Conservation (phyloP, 1,139 yeast genomes). For the Geotrichum klebahnii region DNA sequence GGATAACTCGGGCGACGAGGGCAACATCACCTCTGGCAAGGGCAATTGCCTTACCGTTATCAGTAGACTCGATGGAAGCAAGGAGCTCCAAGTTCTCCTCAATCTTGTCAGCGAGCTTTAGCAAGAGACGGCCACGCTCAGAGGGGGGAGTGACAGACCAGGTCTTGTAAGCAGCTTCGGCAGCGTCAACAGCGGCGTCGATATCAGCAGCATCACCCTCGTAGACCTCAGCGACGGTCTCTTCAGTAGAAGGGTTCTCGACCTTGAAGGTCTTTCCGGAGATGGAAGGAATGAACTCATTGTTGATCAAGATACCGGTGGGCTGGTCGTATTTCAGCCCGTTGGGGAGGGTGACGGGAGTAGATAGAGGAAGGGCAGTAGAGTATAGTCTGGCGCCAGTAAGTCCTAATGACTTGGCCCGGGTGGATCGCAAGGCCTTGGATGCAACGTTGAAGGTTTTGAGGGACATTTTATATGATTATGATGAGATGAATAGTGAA, state of each 20-base stretch:
- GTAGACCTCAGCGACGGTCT: conserved; percentile 50
- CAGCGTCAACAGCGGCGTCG: conserved; percentile 56
- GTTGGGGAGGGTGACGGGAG: conserved; percentile 57
- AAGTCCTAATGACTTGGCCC: conserved; percentile 13
- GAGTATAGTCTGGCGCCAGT: conserved; percentile 16
- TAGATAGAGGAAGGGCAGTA: conserved; percentile 24
- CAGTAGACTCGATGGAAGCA: conserved; percentile 74
- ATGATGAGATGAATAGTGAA: background rate
- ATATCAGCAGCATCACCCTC: conserved; percentile 58
- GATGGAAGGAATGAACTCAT: conserved; percentile 52
- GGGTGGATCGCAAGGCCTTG: conserved; percentile 15
- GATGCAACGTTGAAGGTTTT: conserved; percentile 18
- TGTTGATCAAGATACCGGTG: conserved; percentile 61
- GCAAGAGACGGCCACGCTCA: conserved; percentile 54
- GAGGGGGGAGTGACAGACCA: conserved; percentile 50
- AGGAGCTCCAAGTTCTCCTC: conserved; percentile 57
- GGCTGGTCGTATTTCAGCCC: conserved; percentile 61
- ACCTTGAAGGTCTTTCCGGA: conserved; percentile 52
- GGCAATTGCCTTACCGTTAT: conserved; percentile 70
- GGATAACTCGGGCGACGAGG: conserved; percentile 52
- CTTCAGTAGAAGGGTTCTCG: conserved; percentile 55
- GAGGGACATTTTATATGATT: conserved; percentile 10
- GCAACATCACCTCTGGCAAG: conserved; percentile 57
- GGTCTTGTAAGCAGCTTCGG: conserved; percentile 49
- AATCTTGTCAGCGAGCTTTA: conserved; percentile 62